Evolutionary conservation across 2,329 filamentous ascomycete species (phyloP), one percentile per base, ranked within the genome.

Genomic region (Diaporthe helianthi): DNA sequence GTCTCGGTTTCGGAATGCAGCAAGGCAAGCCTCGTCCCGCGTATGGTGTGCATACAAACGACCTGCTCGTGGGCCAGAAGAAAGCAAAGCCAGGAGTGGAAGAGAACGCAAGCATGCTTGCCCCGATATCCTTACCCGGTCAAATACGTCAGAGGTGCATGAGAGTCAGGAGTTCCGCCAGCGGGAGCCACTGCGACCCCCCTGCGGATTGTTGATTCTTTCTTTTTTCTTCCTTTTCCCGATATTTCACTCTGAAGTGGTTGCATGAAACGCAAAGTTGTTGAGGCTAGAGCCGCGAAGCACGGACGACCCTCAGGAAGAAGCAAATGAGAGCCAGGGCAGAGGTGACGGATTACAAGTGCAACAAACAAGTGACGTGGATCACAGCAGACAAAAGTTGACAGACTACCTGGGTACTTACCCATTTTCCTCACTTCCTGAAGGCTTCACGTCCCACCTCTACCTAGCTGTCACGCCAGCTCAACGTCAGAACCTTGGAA

Each of bases 11-110:
- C 66, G 55, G 38, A 65, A 69, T 58, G 66, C 52, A 68, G 58
- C 65, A 70, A 60, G 52, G 60, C 44, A 49, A 31, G 38, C 33
- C 54, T 58, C 54, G 29, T 67, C 52, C 65, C 65, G 52, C 33
- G 65, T 38, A 58, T 67, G 52, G n/a, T 44, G 52, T 55, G 52
- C 69, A 65, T 61, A 61, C 65, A 68, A 68, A 68, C 66, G 58
- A 64, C 31, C n/a, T n/a, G n/a, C n/a, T n/a, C n/a, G n/a, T 31
- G 31, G 54, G 24, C 15, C 33, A 38, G 38, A 31, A 61, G 41
- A 55, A 29, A 64, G 55, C 36, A 55, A 19, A 36, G 33, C 24
- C 41, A 67, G 49, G 47, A 64, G 49, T 46, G 55, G 52, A 61
- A 58, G 51, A 51, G 33, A 33, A 47, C 12, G 41, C 58, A 44